A percentile compares a stretch with the other conserved stretches of the same genome.
phyloP scores from a whole-genome alignment of 306 rosid species.

The cucumber (Cucumis sativus) region DNA sequence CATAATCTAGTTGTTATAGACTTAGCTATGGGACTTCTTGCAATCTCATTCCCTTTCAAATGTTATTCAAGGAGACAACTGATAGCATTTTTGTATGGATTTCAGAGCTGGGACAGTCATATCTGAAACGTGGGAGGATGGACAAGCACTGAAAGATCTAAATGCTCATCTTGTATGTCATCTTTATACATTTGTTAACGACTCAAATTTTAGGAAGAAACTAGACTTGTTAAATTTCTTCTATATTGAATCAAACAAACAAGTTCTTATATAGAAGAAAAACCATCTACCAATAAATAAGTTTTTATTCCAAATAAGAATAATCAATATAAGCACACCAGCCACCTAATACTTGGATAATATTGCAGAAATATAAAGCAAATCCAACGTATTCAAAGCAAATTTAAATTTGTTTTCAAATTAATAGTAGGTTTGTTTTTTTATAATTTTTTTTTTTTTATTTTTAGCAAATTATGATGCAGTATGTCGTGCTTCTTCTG shows the following conservation, averaged over 20 bases:
- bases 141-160: slow-evolving; percentile 90
- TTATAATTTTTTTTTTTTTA: not conserved
- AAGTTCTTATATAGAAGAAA: not conserved
- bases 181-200: slow-evolving; percentile 5
- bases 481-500: not conserved
- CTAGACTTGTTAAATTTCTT: too few relatives aligned
- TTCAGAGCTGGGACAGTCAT: slow-evolving; percentile 95
- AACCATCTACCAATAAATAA: too few relatives aligned
- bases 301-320: not conserved
- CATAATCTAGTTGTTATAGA: not conserved
- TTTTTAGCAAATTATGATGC: not conserved
- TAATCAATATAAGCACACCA: too few relatives aligned
- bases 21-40: not conserved
- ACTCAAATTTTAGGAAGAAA: not conserved
- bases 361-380: not conserved
- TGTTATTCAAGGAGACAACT: not conserved
- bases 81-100: slow-evolving; percentile 14
- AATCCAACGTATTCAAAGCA: not conserved
- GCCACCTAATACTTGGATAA: not conserved
- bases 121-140: slow-evolving; percentile 99
- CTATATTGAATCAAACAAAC: not conserved
- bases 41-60: not conserved
- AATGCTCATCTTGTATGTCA: slow-evolving; percentile 81
- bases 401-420: not conserved
- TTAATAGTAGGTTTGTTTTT: not conserved